These are phyloP conservation scores for Somion occarium DNA, from an alignment of 1,284 basidiomycete species.

Conservation along the genomic window DNA sequence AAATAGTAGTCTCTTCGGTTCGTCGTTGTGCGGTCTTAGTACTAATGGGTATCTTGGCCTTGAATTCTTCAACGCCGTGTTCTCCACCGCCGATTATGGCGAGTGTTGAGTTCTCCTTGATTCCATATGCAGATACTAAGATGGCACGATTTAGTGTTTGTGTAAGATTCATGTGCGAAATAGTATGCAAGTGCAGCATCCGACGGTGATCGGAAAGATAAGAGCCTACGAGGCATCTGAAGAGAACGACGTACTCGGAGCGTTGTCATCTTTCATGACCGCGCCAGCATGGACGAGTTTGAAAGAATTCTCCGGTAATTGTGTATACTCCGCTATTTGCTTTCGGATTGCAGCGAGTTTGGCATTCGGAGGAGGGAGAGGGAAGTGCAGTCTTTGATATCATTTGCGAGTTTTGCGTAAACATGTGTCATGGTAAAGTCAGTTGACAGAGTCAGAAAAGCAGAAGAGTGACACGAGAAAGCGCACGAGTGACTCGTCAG, in stretches of 20 bases:
- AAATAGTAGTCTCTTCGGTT: conserved; percentile 50
- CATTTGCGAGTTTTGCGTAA: no score
- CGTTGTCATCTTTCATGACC: conserved; percentile 73
- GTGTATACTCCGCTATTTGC: conserved; percentile 59
- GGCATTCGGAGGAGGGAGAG: conserved; percentile 50
- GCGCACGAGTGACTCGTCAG: conserved; percentile 9
- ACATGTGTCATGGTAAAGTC: no score
- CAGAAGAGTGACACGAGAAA: conserved; percentile 9
- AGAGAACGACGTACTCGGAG: conserved; percentile 45
- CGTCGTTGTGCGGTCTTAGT: conserved; percentile 26
- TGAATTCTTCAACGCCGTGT: conserved; percentile 19
- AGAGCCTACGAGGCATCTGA: no score
- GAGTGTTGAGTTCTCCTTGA: conserved; percentile 58
- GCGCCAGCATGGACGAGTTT: conserved; percentile 77
- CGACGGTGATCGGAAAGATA: conserved; percentile 2
- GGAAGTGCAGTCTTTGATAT: conserved; percentile 46
- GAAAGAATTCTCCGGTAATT: conserved; percentile 57
- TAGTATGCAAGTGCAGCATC: conserved; percentile 2
- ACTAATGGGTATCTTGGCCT: conserved; percentile 19
- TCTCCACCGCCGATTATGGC: conserved; percentile 49
- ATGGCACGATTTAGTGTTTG: conserved; percentile 8
- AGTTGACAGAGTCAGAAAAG: conserved; percentile 2
- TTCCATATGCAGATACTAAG: conserved; percentile 60
- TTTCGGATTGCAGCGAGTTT: conserved; percentile 50
- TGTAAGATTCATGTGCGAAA: conserved; percentile 11